Evolutionary conservation across 306 rosid genomes (phyloP), one percentile per base, ranked within the genome.

Genomic region (Abrus pulchellus): DNA sequence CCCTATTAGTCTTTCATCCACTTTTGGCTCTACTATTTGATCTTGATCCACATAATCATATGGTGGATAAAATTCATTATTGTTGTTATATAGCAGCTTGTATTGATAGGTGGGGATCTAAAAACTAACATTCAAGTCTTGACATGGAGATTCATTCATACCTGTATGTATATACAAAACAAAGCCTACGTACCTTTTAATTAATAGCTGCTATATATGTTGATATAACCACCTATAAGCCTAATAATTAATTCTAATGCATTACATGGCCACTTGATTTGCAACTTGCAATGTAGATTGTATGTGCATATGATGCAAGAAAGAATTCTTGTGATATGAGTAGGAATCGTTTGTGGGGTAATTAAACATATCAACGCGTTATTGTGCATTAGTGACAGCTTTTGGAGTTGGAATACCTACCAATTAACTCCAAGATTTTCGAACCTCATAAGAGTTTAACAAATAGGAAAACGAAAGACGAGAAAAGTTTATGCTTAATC

Each of bases 121-220:
- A 20, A 20, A 74, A 82, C 68, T 60, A 48, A 61, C 73, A 55
- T 44, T 48, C 67, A 68, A 30, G 82, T 74, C 45, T 20, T 9
- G 12, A 82, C 80, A 63, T 47, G 10, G n/a, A 28, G 45, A 60
- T 56, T 75, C 75, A 61, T 77, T 0, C 0, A 43, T 74, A 45
- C 69, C n/a, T 52, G 3, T 9, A 3, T 65, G 43, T 73, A 55
- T 49, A 2, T 43, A 29, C 12, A 43, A 47, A 27, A 12, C 7
- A 33, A 32, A 47, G 60, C 9, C 33, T 69, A 61, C 70, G 27
- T 47, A 29, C 71, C 33, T 55, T 83, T 83, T 81, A 10, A 68
- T 14, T 30, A 11, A 40, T 50, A 63, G 80, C 40, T 49, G 33
- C 80, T 76, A 36, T 20, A 20, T 20, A 20, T 50, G 3, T 32